A percentile compares a stretch with the other conserved stretches of the same genome.
Conservation (phyloP, 805 yeast genomes). For the Priceomyces carsonii region DNA sequence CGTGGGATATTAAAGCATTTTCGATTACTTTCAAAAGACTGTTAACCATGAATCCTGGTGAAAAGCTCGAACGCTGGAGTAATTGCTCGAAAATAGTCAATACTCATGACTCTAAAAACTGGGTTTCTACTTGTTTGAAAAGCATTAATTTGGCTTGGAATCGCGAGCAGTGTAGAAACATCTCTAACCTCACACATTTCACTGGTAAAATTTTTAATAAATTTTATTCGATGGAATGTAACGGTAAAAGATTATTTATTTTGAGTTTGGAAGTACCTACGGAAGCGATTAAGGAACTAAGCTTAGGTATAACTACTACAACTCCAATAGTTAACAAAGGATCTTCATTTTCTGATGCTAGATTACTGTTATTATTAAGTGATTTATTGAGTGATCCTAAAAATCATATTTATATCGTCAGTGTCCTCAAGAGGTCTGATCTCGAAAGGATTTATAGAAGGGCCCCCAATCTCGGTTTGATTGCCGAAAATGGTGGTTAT, state of each 20-base stretch:
- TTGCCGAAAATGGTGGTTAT: conserved; percentile 90
- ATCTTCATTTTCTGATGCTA: conserved; percentile 49
- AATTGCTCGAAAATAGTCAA: conserved; percentile 57
- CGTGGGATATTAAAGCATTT: conserved; percentile 79
- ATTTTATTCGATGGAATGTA: conserved; percentile 23
- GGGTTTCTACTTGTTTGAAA: conserved; percentile 64
- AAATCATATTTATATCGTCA: conserved; percentile 72
- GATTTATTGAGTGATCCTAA: conserved; percentile 58
- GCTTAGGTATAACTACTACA: conserved; percentile 25
- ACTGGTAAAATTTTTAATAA: conserved; percentile 31
- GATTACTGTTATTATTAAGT: conserved; percentile 55
- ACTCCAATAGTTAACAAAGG: conserved; percentile 19
- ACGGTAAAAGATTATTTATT: conserved; percentile 48
- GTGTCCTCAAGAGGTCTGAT: conserved; percentile 62
- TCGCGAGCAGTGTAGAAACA: conserved; percentile 26
- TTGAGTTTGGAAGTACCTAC: conserved; percentile 52
- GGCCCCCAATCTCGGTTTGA: conserved; percentile 70
- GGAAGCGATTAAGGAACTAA: conserved; percentile 19
- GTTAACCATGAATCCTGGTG: conserved; percentile 64
- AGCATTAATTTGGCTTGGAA: conserved; percentile 50
- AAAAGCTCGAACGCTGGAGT: conserved; percentile 62
- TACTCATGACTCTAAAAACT: conserved; percentile 67
- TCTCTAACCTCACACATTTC: conserved; percentile 29
- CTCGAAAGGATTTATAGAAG: conserved; percentile 69
- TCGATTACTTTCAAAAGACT: conserved; percentile 63